A percentile compares a stretch with the other conserved stretches of the same genome.
phyloP scores from a whole-genome alignment of 2,329 filamentous ascomycete species.

The Pochonia chlamydosporia region DNA sequence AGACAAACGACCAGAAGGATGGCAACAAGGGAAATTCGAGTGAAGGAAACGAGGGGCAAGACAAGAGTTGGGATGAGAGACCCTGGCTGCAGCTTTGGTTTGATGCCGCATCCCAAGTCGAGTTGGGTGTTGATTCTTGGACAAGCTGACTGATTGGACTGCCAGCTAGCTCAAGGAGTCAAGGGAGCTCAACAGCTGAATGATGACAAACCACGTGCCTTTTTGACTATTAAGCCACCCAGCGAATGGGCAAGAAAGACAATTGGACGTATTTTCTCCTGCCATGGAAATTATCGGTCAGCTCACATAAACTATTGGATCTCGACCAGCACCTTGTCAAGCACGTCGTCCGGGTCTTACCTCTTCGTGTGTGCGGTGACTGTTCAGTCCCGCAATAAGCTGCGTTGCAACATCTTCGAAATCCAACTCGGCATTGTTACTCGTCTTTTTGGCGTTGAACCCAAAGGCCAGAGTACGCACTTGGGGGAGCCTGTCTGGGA shows the following conservation, averaged over 20 bases:
- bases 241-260: not conserved
- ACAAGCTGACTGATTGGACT: no score
- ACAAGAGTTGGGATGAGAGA: not conserved
- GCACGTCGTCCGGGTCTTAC: not conserved
- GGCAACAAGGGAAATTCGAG: no score
- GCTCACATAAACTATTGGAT: not conserved
- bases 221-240: not conserved
- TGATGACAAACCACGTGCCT: not conserved
- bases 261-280: not conserved
- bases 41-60: not conserved
- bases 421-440: not conserved
- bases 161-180: no score
- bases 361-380: not conserved
- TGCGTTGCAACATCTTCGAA: not conserved
- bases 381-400: not conserved
- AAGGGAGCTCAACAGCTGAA: no score
- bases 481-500: not conserved
- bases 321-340: not conserved
- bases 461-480: not conserved
- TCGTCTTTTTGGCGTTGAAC: not conserved
- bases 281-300: not conserved
- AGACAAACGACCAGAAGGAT: not conserved
- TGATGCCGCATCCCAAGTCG: no score
- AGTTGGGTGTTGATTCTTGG: no score
- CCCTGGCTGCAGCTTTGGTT: no score